Conservation (phyloP, 495 filamentous ascomycete species). For the Podospora conica region DNA sequence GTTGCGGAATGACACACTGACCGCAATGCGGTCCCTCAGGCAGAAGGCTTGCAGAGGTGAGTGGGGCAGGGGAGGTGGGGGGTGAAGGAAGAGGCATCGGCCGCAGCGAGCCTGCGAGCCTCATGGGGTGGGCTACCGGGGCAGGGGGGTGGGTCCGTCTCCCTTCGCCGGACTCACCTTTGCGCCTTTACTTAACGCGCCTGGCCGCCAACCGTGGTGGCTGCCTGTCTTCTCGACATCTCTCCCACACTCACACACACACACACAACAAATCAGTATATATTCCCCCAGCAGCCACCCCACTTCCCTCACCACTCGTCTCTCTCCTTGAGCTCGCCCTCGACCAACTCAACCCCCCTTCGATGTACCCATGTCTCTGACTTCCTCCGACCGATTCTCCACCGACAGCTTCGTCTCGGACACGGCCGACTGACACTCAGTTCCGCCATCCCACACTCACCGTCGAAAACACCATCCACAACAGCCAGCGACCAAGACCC, state of each 20-base stretch:
- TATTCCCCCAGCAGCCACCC: conserved; percentile 10
- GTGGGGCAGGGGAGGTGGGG: background rate
- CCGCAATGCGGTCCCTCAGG: background rate
- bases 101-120: background rate
- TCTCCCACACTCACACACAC: conserved; percentile 5
- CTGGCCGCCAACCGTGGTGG: conserved; percentile 3
- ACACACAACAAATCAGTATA: conserved; percentile 7
- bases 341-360: background rate
- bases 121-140: conserved; percentile 1
- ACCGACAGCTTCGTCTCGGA: conserved; percentile 34
- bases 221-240: background rate
- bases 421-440: conserved; percentile 36
- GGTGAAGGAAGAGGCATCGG: background rate
- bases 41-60: background rate
- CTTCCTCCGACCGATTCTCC: conserved; percentile 25
- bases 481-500: conserved; percentile 20
- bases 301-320: conserved; percentile 1
- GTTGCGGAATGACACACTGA: background rate
- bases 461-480: conserved; percentile 29
- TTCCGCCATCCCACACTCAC: conserved; percentile 16
- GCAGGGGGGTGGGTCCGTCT: background rate
- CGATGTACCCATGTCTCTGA: conserved; percentile 42
- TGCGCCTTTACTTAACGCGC: conserved; percentile 9
- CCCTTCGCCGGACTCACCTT: conserved; percentile 13
- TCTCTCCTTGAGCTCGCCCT: background rate